Evolutionary conservation across 2,329 filamentous ascomycete species (phyloP).

Genomic region (Coleophoma crateriformis): DNA sequence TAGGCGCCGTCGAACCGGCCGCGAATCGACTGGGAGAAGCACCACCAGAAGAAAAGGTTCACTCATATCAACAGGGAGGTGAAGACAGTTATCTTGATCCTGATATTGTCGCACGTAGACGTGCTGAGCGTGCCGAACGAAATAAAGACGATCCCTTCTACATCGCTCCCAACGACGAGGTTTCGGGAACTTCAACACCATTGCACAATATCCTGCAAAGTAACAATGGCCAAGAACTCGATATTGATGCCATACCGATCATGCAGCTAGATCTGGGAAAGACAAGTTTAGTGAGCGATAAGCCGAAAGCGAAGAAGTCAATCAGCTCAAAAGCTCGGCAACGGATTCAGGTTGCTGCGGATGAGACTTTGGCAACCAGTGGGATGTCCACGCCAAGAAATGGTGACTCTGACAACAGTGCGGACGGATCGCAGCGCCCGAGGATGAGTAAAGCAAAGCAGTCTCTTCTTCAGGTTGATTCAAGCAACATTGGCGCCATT

Average conservation of each 20-base stretch:
- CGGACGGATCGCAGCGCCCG: constrained; percentile 41
- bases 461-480: constrained; percentile 77
- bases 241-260: constrained; percentile 93
- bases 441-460: constrained; percentile 48
- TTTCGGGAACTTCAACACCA: constrained; percentile 64
- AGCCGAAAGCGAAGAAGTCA: constrained; percentile 26
- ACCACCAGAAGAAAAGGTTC: constrained; percentile 34
- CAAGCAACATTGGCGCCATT: constrained; percentile 70
- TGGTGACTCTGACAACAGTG: constrained; percentile 50
- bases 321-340: constrained; percentile 41
- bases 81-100: constrained; percentile 66
- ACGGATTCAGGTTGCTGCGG: constrained; percentile 62
- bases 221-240: constrained; percentile 71
- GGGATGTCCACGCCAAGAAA: constrained; percentile 41
- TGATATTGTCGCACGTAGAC: constrained; percentile 68
- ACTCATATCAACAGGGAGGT: constrained; percentile 53
- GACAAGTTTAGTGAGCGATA: constrained; percentile 14
- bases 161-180: constrained; percentile 53
- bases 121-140: constrained; percentile 71
- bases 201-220: constrained; percentile 71
- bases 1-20: constrained; percentile 47
- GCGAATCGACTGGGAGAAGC: constrained; percentile 44
- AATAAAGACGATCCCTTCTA: constrained; percentile 96
- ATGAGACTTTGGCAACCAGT: constrained; percentile 63
- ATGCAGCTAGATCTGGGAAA: constrained; percentile 81